These are phyloP conservation scores for Hypsizygus marmoreus DNA, from an alignment of 768 basidiomycete species.

Conservation along the genomic window DNA sequence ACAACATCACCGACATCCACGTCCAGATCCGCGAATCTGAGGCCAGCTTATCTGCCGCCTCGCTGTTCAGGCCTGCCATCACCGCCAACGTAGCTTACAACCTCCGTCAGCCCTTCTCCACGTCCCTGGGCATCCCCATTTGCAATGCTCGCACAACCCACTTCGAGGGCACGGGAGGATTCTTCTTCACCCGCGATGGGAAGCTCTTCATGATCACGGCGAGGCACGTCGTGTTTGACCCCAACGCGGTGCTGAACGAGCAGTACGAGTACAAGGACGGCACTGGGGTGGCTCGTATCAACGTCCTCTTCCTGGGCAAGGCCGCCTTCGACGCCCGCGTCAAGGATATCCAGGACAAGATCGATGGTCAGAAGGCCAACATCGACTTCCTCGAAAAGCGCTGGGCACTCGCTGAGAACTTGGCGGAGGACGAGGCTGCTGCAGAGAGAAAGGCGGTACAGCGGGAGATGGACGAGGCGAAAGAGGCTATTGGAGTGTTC, in stretches of 20 bases:
- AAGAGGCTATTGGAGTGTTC: slow-evolving; percentile 10
- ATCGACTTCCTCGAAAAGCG: slow-evolving; percentile 9
- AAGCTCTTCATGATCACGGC: slow-evolving; percentile 30
- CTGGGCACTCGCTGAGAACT: slow-evolving; percentile 3
- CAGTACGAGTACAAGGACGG: slow-evolving; percentile 14
- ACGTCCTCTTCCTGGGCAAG: slow-evolving; percentile 28
- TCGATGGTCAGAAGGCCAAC: slow-evolving; percentile 3
- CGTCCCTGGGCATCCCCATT: slow-evolving; percentile 29
- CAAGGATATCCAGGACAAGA: slow-evolving; percentile 17
- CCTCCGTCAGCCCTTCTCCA: slow-evolving; percentile 9
- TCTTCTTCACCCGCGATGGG: slow-evolving; percentile 26
- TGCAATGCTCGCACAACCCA: slow-evolving; percentile 21
- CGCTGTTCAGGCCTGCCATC: too few relatives aligned
- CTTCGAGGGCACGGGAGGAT: slow-evolving; percentile 32
- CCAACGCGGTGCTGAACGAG: slow-evolving; percentile 18
- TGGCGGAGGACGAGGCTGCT: slow-evolving; percentile 8
- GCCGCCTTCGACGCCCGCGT: slow-evolving; percentile 15
- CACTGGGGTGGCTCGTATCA: slow-evolving; percentile 15
- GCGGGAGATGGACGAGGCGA: slow-evolving; percentile 8
- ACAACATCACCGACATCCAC: slow-evolving; percentile 30
- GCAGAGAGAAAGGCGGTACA: background rate
- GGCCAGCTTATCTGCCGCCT: slow-evolving; percentile 4
- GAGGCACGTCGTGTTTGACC: slow-evolving; percentile 24
- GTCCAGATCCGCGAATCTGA: slow-evolving; percentile 33
- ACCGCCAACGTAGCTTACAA: background rate